Evolutionary conservation across 805 yeast species (phyloP).

Genomic region (Helenozyma baotianmanensis): DNA sequence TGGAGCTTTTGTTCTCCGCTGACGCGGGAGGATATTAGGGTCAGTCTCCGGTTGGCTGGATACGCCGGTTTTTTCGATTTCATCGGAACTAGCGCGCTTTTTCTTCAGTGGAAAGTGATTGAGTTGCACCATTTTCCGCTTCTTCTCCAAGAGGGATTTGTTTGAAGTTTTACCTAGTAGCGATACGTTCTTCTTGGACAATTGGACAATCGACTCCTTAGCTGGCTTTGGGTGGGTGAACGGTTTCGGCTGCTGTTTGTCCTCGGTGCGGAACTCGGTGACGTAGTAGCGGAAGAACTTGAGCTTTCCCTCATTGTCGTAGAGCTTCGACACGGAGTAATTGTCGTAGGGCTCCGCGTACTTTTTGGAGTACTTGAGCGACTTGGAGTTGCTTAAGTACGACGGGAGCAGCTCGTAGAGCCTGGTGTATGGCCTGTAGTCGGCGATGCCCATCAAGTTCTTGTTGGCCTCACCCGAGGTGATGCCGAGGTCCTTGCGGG

Average conservation of each 20-base stretch:
- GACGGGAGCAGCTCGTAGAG: slow-evolving; percentile 47
- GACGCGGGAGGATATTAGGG: too few relatives aligned
- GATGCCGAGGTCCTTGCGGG: slow-evolving; percentile 46
- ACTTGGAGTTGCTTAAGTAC: slow-evolving; percentile 25
- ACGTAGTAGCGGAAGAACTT: slow-evolving; percentile 61
- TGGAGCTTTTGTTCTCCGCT: slow-evolving; percentile 1
- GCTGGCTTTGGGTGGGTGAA: slow-evolving; percentile 6
- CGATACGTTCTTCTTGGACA: slow-evolving; percentile 14
- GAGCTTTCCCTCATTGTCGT: slow-evolving; percentile 69
- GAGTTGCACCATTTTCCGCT: slow-evolving; percentile 7
- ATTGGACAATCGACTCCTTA: slow-evolving; percentile 9
- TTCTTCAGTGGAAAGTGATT: background rate
- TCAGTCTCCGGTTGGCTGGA: too few relatives aligned
- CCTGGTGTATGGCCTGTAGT: slow-evolving; percentile 47
- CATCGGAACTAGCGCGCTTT: too few relatives aligned
- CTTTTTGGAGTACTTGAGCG: slow-evolving; percentile 22
- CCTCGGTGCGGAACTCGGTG: slow-evolving; percentile 13
- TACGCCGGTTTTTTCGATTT: too few relatives aligned
- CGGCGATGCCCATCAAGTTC: slow-evolving; percentile 50
- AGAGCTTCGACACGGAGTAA: slow-evolving; percentile 48
- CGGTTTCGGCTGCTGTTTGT: slow-evolving; percentile 7
- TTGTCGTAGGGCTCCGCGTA: slow-evolving; percentile 26
- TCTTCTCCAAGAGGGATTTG: slow-evolving; percentile 19
- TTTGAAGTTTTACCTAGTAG: slow-evolving; percentile 24
- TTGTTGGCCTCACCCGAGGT: slow-evolving; percentile 53